Evolutionary conservation across 1,139 yeast species (phyloP).

Genomic region (Yamadazyma buinensis): DNA sequence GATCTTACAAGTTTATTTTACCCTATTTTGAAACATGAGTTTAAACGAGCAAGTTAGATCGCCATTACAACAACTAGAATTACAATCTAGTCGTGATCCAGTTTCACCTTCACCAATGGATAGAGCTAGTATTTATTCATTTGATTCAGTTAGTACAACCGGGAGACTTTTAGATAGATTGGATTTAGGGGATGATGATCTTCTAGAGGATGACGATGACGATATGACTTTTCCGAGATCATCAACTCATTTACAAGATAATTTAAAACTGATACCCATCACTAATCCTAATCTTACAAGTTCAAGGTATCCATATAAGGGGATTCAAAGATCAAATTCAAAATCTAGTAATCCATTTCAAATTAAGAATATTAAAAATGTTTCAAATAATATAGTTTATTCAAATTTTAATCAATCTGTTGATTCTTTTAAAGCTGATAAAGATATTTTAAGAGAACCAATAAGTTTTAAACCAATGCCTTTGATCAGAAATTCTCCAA

Average conservation of each 20-base stretch:
- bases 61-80: constrained; percentile 21
- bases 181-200: constrained; percentile 26
- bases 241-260: constrained; percentile 7
- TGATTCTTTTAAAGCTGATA: constrained; percentile 30
- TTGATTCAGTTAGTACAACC: constrained; percentile 43
- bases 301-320: constrained; percentile 4
- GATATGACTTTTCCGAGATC: constrained; percentile 1
- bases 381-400: constrained; percentile 10
- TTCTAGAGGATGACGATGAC: constrained; percentile 16
- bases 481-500: background rate
- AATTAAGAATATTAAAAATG: constrained; percentile 3
- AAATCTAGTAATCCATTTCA: background rate
- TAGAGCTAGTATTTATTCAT: constrained; percentile 37
- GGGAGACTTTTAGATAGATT: constrained; percentile 42
- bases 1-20: too few species aligned
- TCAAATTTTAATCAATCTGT: constrained; percentile 23
- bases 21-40: too few species aligned
- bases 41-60: constrained; percentile 10
- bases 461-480: background rate
- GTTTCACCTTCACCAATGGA: constrained; percentile 13
- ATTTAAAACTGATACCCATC: constrained; percentile 6
- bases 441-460: constrained; percentile 11
- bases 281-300: constrained; percentile 3
- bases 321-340: background rate
- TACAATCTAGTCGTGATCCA: constrained; percentile 10